These are phyloP conservation scores for Ceratobasidium sp. DNA, from an alignment of 1,284 basidiomycete species.

Conservation along the genomic window DNA sequence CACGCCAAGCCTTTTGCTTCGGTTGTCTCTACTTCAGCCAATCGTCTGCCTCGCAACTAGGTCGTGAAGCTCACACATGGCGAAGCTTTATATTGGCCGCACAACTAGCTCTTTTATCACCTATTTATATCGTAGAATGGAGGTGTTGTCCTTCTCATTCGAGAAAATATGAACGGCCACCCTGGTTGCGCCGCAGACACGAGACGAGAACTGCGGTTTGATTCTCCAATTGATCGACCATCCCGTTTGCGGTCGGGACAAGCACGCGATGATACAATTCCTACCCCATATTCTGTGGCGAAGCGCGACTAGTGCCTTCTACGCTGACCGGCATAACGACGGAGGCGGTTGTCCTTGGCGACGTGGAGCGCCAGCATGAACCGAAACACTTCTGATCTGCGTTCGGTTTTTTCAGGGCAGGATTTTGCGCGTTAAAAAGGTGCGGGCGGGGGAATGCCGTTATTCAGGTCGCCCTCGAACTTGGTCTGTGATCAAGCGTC, in stretches of 20 bases:
- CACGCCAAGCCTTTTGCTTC: slow-evolving; percentile 9
- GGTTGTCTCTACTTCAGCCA: too few species aligned
- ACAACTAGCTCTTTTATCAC: too few species aligned
- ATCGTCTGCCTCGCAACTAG: neutral
- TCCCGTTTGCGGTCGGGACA: neutral
- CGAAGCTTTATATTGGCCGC: neutral
- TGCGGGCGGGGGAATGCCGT: neutral
- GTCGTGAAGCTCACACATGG: neutral
- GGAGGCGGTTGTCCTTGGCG: slow-evolving; percentile 15
- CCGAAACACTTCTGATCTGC: too few species aligned
- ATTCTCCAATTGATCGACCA: neutral
- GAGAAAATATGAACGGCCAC: neutral
- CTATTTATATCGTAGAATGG: neutral
- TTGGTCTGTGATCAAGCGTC: slow-evolving; percentile 39
- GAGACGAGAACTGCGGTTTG: slow-evolving; percentile 12
- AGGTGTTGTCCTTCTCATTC: neutral
- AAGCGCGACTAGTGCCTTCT: neutral
- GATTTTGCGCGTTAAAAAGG: neutral
- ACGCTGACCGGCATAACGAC: neutral
- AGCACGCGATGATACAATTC: neutral
- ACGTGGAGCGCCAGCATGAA: slow-evolving; percentile 11
- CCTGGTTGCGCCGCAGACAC: neutral
- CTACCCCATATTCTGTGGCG: neutral
- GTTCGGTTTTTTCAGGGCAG: neutral
- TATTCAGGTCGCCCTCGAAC: slow-evolving; percentile 26